A percentile compares a stretch with the other conserved stretches of the same genome.
These are phyloP conservation scores for Bjerkandera adusta DNA, from an alignment of 1,284 basidiomycete genomes.

Conservation along the genomic window DNA sequence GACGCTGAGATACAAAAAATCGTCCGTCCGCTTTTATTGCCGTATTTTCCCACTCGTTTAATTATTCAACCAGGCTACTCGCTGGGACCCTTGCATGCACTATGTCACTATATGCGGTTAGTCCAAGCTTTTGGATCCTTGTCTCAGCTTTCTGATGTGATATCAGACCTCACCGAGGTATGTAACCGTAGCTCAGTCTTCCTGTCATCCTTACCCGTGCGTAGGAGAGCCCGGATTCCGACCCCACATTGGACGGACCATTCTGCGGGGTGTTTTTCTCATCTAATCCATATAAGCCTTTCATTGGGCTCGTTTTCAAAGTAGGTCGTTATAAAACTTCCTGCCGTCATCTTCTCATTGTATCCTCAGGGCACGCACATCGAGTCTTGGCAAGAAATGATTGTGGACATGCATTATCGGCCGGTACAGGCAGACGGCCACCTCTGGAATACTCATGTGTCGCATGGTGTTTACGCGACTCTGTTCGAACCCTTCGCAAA, in stretches of 20 bases:
- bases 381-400: slow-evolving; percentile 15
- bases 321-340: slow-evolving; percentile 3
- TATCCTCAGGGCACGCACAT: slow-evolving; percentile 12
- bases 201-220: background rate
- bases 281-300: slow-evolving; percentile 9
- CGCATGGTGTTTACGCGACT: slow-evolving; percentile 13
- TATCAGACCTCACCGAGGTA: slow-evolving; percentile 14
- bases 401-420: slow-evolving; percentile 14
- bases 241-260: slow-evolving; percentile 15
- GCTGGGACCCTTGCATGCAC: slow-evolving; percentile 13
- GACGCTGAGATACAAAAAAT: slow-evolving; percentile 16
- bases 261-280: slow-evolving; percentile 16
- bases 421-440: slow-evolving; percentile 12
- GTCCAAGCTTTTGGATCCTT: background rate
- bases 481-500: slow-evolving; percentile 12
- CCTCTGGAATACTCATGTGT: slow-evolving; percentile 15
- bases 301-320: slow-evolving; percentile 16
- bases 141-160: background rate
- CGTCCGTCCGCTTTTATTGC: slow-evolving; percentile 2
- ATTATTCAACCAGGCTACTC: slow-evolving; percentile 3
- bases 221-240: slow-evolving; percentile 13
- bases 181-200: background rate
- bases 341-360: background rate
- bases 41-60: background rate
- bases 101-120: slow-evolving; percentile 16